phyloP scores from a whole-genome alignment of 345 rosid genomes.

The Salix caprea region DNA sequence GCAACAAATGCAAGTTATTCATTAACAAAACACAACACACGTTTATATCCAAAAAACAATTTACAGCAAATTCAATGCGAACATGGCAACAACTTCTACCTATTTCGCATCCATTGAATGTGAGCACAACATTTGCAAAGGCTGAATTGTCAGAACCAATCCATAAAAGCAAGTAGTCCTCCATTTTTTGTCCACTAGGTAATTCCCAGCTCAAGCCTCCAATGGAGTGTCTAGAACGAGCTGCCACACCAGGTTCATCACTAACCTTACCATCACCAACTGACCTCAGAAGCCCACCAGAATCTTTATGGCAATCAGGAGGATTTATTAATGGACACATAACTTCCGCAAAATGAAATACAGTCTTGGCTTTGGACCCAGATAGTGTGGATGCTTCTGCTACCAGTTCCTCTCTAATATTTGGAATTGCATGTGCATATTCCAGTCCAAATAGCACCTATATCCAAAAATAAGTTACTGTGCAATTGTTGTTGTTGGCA shows the following conservation, averaged over 20 bases:
- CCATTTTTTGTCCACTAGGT: conserved; percentile 57
- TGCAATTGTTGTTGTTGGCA: neutral
- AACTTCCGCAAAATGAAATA: conserved; percentile 52
- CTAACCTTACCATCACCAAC: conserved; percentile 15
- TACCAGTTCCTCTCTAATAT: conserved; percentile 40
- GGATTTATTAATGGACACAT: conserved; percentile 51
- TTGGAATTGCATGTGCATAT: conserved; percentile 55
- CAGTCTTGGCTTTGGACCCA: conserved; percentile 17
- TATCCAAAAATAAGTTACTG: conserved; percentile 6
- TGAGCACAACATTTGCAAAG: conserved; percentile 70
- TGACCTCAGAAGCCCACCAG: conserved; percentile 25
- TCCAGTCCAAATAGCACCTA: conserved; percentile 93
- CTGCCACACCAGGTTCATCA: conserved; percentile 20
- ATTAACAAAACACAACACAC: neutral
- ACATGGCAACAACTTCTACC: conserved; percentile 34
- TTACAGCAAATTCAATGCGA: neutral
- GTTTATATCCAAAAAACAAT: neutral
- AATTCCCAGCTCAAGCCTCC: conserved; percentile 85
- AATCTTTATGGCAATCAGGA: conserved; percentile 25
- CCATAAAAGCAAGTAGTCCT: conserved; percentile 68
- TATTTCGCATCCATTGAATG: conserved; percentile 77
- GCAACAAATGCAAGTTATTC: neutral
- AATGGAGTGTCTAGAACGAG: conserved; percentile 34
- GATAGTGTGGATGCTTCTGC: conserved; percentile 27
- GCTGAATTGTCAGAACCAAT: conserved; percentile 77